Base-by-base conservation (phyloP, 148 eudicot genomes). In the Cornus suecica region DNA sequence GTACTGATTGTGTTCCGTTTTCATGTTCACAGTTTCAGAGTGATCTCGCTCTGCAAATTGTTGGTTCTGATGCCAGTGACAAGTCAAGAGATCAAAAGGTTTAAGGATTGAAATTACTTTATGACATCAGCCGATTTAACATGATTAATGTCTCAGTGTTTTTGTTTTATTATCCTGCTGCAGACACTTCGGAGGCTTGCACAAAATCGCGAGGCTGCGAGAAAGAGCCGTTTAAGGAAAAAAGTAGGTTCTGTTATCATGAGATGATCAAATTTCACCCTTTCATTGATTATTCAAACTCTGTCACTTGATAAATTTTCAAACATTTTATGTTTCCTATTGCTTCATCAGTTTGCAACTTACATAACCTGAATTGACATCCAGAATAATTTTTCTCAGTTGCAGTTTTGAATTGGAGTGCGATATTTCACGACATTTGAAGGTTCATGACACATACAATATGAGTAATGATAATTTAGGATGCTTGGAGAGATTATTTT, bases 171-270 rank as follows among this genome's bases (percentile, higher is more conserved):
- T 58, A 8, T 65, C 14, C 29, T 48, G 26, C 62, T 85, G 63
- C 83, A 85, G 87, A 79, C 87, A 0, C 85, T 85, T 41, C 83
- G 87, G n/a, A 85, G 87, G 74, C 87, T 85, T 77, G 87, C 87
- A 52, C 87, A 85, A 74, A 85, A 85, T 79, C 87, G 87, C 15
- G 87, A 85, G 77, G 87, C 87, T 69, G 87, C 87, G 10, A 79
- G 87, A 68, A 85, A 85, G 72, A 85, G 87, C 37, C 87, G 87
- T 6, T 29, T 85, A 27, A 80, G 85, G 75, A 85, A 85, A 75
- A 85, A 85, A 30, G 87, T 85, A 74, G 31, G 83, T 27, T 56
- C 30, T 45, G 31, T 79, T 6, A 16, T 14, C 29, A n/a, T 5
- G 20, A 72, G 65, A 72, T 37, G 42, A 37, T 37, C 42, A 4